phyloP scores from a whole-genome alignment of 1,284 basidiomycete species.

The Cryptococcus hybrid region DNA sequence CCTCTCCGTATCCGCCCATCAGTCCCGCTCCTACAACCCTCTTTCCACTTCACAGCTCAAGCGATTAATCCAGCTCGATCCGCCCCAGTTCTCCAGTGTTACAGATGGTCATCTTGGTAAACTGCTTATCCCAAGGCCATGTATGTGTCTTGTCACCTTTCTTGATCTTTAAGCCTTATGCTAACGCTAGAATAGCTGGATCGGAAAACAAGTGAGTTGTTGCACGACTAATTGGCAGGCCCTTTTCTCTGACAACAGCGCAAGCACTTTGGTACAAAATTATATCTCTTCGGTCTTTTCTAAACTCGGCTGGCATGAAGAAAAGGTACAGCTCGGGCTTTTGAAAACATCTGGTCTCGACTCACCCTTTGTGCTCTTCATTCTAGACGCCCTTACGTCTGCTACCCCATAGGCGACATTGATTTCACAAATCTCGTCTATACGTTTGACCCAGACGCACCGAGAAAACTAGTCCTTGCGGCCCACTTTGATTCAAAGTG shows the following conservation, averaged over 20 bases:
- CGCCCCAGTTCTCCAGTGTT: constrained; percentile 38
- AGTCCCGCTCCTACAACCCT: not conserved
- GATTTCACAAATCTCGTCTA: constrained; percentile 90
- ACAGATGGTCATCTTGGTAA: constrained; percentile 63
- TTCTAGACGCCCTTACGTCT: constrained; percentile 62
- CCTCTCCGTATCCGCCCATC: not conserved
- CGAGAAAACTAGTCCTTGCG: constrained; percentile 76
- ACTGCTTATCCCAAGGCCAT: constrained; percentile 74
- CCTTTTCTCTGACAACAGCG: not conserved
- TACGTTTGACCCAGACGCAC: constrained; percentile 85
- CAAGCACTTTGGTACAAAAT: constrained; percentile 72
- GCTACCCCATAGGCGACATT: constrained; percentile 76
- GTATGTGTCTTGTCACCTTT: constrained; percentile 53
- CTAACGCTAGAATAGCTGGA: constrained; percentile 29
- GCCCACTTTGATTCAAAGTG: constrained; percentile 98
- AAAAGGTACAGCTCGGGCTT: constrained; percentile 52
- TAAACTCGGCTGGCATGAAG: constrained; percentile 76
- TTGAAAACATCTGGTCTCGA: not conserved
- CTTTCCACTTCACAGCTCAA: constrained; percentile 12
- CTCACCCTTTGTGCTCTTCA: not conserved
- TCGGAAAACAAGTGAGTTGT: constrained; percentile 42
- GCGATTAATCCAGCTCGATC: constrained; percentile 23
- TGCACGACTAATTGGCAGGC: no score
- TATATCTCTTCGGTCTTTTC: constrained; percentile 70
- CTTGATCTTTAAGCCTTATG: not conserved